Evolutionary conservation across 1,284 basidiomycete species (phyloP), one percentile per base, ranked within the genome.

Genomic region (Ustilago bromivora): DNA sequence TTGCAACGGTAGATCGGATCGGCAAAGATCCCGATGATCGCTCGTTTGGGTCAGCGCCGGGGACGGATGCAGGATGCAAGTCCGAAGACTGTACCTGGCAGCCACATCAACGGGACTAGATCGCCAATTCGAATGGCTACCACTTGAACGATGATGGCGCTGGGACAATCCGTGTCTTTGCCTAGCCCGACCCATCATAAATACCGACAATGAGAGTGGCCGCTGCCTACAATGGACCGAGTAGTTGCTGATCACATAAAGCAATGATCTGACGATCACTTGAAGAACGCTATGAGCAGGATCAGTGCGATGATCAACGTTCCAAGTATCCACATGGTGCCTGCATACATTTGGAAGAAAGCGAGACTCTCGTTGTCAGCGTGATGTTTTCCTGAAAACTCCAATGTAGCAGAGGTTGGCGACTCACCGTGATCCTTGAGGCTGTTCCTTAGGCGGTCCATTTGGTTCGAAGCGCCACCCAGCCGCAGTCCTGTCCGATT

Each of bases 341-440:
- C 82, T 82, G 70, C 59, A 17, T 7, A 46, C 11, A 8, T 11
- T 4, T 19, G 32, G 12, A 34, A 35, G 13, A 35, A 7, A 19
- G 19, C 17, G 23, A 32, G 11, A 34, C 28, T 19, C 28, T 13
- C 15, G 12, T 15, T 10, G 38, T 43, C 31, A 34, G 12, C 9
- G n/a, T n/a, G 11, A 15, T 57, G 40, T 28, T 28, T 19, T 40
- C 17, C 11, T 12, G 28, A 32, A 13, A 9, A 11, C 4, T 17
- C 38, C 38, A 11, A 12, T 13, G 49, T 31, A 8, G 49, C 49
- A 51, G 15, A 7, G 28, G 31, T 31, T 51, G 3, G 28, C 9
- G 13, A 72, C 84, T 71, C 63, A 85, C 84, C 81, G 32, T 85
- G 83, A 34, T 85, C 83, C 28, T 67, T 77, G 13, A 82, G 36